A percentile compares a stretch with the other conserved stretches of the same genome.
phyloP scores from a whole-genome alignment of 495 filamentous ascomycete species.

The Paragyromitra xinjiangensis region DNA sequence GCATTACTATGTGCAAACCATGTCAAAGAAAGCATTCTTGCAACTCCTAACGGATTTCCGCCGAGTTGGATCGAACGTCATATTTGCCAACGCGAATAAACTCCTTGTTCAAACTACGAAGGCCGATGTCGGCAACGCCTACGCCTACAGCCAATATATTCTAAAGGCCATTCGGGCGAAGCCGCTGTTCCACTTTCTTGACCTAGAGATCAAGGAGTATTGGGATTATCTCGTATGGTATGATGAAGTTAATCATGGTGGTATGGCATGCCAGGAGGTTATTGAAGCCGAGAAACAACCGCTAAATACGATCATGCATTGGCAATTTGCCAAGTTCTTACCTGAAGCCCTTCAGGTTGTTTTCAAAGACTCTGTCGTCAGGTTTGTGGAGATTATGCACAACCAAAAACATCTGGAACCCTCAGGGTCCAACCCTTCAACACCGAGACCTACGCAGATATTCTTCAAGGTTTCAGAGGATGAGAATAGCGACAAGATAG shows the following conservation, averaged over 20 bases:
- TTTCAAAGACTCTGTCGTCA: conserved; percentile 92
- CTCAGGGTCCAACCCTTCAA: conserved; percentile 61
- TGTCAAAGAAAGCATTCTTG: conserved; percentile 94
- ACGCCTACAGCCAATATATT: conserved; percentile 95
- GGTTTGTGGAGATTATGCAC: conserved; percentile 97
- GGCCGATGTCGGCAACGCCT: conserved; percentile 95
- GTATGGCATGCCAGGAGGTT: conserved; percentile 86
- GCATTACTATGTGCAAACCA: conserved; percentile 97
- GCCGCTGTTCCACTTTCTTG: conserved; percentile 95
- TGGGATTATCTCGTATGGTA: conserved; percentile 99
- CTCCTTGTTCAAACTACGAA: conserved; percentile 96
- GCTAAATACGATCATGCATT: conserved; percentile 96
- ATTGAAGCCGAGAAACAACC: conserved; percentile 82
- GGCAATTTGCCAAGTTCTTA: conserved; percentile 92
- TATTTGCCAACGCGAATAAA: conserved; percentile 88
- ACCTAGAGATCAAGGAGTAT: conserved; percentile 97
- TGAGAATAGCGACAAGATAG: conserved; percentile 66
- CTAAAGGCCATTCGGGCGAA: conserved; percentile 94
- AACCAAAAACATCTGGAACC: conserved; percentile 64
- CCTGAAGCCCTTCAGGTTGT: conserved; percentile 79
- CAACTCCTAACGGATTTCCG: conserved; percentile 97
- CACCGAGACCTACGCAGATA: conserved; percentile 82
- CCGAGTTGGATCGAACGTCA: conserved; percentile 89
- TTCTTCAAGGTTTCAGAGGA: conserved; percentile 69
- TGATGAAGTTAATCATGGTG: conserved; percentile 97